Percentiles rank a stretch among this genome's conserved stretches.
Conservation (phyloP, 352 stramenopile species). For the Phytophthora pluvialis region DNA sequence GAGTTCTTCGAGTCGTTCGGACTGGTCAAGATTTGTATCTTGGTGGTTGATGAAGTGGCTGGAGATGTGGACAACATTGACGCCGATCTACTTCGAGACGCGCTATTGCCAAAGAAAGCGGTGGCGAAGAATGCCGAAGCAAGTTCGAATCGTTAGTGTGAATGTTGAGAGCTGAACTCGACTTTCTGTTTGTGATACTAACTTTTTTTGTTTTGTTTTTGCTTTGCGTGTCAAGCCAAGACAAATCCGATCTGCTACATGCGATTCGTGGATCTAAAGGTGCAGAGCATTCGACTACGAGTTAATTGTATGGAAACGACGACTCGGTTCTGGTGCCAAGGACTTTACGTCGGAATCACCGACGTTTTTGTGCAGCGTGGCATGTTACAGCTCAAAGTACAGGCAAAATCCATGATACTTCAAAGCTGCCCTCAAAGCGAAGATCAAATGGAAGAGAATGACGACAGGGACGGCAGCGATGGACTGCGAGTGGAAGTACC, state of each 20-base stretch:
- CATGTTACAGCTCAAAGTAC: conserved; percentile 50
- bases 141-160: conserved; percentile 14
- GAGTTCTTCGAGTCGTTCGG: conserved; percentile 81
- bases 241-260: conserved; percentile 61
- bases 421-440: conserved; percentile 20
- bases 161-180: not conserved
- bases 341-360: conserved; percentile 60
- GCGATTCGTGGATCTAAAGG: conserved; percentile 65
- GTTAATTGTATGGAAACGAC: conserved; percentile 43
- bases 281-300: conserved; percentile 45
- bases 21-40: conserved; percentile 72
- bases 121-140: conserved; percentile 1
- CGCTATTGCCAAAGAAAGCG: conserved; percentile 25
- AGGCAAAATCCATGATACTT: conserved; percentile 19
- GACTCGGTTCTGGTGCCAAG: conserved; percentile 45
- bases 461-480: conserved; percentile 16
- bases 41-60: conserved; percentile 56
- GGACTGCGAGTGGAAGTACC: conserved; percentile 36
- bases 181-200: not conserved
- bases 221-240: conserved; percentile 18
- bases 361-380: conserved; percentile 65
- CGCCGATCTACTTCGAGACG: conserved; percentile 38
- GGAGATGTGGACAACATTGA: conserved; percentile 47
- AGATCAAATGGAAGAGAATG: not conserved
- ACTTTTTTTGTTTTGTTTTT: not conserved